Evolutionary conservation across 2,329 filamentous ascomycete species (phyloP).

Genomic region (Aspergillus pseudoterreus): DNA sequence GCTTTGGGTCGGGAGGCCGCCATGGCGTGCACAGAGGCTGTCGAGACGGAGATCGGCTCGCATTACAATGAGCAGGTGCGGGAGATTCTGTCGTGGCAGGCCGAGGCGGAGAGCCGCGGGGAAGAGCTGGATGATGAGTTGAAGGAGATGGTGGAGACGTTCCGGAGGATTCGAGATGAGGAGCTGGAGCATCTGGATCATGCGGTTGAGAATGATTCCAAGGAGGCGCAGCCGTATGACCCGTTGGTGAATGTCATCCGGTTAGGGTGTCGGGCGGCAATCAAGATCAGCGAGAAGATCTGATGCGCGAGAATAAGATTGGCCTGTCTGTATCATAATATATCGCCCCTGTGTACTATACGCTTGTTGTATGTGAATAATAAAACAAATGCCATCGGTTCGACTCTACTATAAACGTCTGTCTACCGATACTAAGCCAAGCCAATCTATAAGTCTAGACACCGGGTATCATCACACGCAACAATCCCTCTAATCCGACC

Average conservation of each 20-base stretch:
- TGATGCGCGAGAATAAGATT: constrained; percentile 19
- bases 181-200: constrained; percentile 96
- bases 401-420: too few species aligned
- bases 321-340: background rate
- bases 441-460: constrained; percentile 4
- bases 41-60: constrained; percentile 94
- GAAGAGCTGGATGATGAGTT: constrained; percentile 80
- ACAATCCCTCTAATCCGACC: background rate
- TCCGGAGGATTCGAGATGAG: constrained; percentile 86
- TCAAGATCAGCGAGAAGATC: constrained; percentile 68
- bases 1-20: constrained; percentile 87
- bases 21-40: constrained; percentile 98
- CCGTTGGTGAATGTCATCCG: constrained; percentile 81
- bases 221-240: constrained; percentile 85
- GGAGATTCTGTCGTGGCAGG: constrained; percentile 74
- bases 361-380: too few species aligned
- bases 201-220: constrained; percentile 88
- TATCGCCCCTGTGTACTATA: too few species aligned
- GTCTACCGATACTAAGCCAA: background rate
- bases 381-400: too few species aligned
- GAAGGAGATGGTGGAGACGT: constrained; percentile 64
- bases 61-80: constrained; percentile 95
- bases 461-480: constrained; percentile 18
- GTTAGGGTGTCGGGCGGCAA: constrained; percentile 85
- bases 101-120: constrained; percentile 69